Evolutionary conservation across 768 basidiomycete species (phyloP).

Genomic region (Austroboletus festivus): DNA sequence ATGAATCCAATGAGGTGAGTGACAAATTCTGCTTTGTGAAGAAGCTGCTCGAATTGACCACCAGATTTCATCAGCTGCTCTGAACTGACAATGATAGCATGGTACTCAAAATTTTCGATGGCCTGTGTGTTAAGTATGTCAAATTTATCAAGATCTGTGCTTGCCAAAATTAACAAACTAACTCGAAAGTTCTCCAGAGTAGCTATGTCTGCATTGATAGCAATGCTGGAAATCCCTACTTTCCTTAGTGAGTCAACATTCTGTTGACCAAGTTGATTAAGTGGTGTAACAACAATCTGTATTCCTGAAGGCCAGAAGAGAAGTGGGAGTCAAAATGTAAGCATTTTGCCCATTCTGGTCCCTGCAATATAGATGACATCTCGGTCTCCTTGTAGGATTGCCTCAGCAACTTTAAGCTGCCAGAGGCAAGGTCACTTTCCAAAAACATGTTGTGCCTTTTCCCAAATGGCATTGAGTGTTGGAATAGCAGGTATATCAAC

Average conservation of each 20-base stretch:
- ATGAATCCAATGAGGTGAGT: too few relatives aligned
- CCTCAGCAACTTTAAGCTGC: slow-evolving; percentile 17
- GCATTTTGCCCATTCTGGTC: slow-evolving; percentile 5
- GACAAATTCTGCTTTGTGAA: background rate
- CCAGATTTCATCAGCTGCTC: slow-evolving; percentile 8
- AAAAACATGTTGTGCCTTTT: too few relatives aligned
- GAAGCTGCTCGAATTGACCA: slow-evolving; percentile 8
- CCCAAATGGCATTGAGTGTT: too few relatives aligned
- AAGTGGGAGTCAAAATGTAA: slow-evolving; percentile 33
- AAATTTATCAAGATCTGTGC: too few relatives aligned
- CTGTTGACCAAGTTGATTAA: slow-evolving; percentile 25
- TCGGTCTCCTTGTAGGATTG: slow-evolving; percentile 13
- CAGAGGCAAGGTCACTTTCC: slow-evolving; percentile 16
- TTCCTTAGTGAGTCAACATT: slow-evolving; percentile 5
- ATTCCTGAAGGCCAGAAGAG: slow-evolving; percentile 16
- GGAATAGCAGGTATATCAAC: too few relatives aligned
- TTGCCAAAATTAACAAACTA: too few relatives aligned
- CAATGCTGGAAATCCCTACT: slow-evolving; percentile 12
- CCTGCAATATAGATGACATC: slow-evolving; percentile 15
- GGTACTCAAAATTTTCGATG: background rate
- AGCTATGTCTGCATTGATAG: slow-evolving; percentile 4
- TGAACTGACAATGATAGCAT: slow-evolving; percentile 2
- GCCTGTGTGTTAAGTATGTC: too few relatives aligned
- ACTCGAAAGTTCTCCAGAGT: too few relatives aligned
- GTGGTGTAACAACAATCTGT: slow-evolving; percentile 26